phyloP scores from a whole-genome alignment of 192 early-diverging fungal genomes.

The Kappamyces sp. region DNA sequence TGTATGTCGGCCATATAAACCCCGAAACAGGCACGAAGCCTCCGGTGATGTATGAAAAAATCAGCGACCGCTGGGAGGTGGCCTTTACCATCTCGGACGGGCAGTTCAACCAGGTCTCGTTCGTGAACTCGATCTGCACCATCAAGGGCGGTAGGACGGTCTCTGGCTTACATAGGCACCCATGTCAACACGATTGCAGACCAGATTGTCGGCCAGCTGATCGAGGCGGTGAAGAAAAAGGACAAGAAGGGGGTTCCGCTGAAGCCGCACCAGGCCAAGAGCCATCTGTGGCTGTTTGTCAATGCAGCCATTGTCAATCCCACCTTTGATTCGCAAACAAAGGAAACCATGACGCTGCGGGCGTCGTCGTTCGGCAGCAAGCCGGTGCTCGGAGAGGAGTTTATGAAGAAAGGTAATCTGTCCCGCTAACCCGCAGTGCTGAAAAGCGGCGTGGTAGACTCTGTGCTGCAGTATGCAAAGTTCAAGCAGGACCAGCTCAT shows the following conservation, averaged over 20 bases:
- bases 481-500: constrained; percentile 68
- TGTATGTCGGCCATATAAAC: constrained; percentile 51
- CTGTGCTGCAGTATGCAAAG: constrained; percentile 62
- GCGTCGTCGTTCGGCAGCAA: constrained; percentile 72
- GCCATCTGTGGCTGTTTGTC: constrained; percentile 88
- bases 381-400: constrained; percentile 67
- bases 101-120: constrained; percentile 92
- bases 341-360: constrained; percentile 87
- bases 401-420: constrained; percentile 65
- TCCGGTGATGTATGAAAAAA: constrained; percentile 60
- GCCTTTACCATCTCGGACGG: constrained; percentile 88
- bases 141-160: constrained; percentile 90
- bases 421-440: constrained; percentile 43
- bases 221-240: constrained; percentile 66
- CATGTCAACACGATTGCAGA: constrained; percentile 32
- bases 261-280: constrained; percentile 80
- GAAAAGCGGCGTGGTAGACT: constrained; percentile 80
- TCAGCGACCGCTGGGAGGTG: constrained; percentile 88
- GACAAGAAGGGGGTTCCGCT: constrained; percentile 62
- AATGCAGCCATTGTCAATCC: constrained; percentile 93
- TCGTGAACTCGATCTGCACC: constrained; percentile 96
- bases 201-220: constrained; percentile 68
- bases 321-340: constrained; percentile 95
- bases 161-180: constrained; percentile 46
- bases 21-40: constrained; percentile 24